These are phyloP conservation scores for Populus nigra DNA, from an alignment of 345 rosid genomes.

Conservation along the genomic window DNA sequence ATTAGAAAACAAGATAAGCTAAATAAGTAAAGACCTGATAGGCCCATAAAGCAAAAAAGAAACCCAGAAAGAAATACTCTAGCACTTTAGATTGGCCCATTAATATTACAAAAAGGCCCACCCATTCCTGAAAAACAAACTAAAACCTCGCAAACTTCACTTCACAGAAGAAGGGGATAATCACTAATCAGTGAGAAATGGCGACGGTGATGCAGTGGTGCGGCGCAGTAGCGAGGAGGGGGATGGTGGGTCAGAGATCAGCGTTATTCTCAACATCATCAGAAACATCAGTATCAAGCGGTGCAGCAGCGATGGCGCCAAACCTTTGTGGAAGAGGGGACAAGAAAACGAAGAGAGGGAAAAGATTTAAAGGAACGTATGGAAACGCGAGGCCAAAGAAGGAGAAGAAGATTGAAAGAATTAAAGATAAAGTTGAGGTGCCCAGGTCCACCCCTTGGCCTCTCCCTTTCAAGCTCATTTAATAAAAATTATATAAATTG, in stretches of 20 bases:
- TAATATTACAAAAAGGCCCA: neutral
- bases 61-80: too few species aligned
- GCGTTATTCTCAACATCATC: constrained; percentile 18
- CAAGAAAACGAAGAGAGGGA: constrained; percentile 88
- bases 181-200: neutral
- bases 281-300: neutral
- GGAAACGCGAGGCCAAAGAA: constrained; percentile 86
- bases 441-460: constrained; percentile 99
- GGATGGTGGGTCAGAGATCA: constrained; percentile 40
- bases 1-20: neutral
- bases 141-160: neutral
- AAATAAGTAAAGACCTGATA: neutral
- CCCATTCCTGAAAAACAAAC: neutral
- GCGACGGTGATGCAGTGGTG: constrained; percentile 52
- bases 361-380: constrained; percentile 82
- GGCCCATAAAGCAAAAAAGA: neutral
- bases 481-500: constrained; percentile 9
- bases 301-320: constrained; percentile 26
- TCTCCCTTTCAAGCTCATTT: constrained; percentile 95
- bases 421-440: constrained; percentile 83
- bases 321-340: constrained; percentile 85
- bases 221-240: constrained; percentile 54
- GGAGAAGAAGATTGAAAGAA: constrained; percentile 84
- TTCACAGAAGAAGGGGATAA: neutral
- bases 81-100: neutral